Evolutionary conservation across 2,329 filamentous ascomycete genomes (phyloP), one percentile per base, ranked within the genome.

Genomic region (Phoma sp.): DNA sequence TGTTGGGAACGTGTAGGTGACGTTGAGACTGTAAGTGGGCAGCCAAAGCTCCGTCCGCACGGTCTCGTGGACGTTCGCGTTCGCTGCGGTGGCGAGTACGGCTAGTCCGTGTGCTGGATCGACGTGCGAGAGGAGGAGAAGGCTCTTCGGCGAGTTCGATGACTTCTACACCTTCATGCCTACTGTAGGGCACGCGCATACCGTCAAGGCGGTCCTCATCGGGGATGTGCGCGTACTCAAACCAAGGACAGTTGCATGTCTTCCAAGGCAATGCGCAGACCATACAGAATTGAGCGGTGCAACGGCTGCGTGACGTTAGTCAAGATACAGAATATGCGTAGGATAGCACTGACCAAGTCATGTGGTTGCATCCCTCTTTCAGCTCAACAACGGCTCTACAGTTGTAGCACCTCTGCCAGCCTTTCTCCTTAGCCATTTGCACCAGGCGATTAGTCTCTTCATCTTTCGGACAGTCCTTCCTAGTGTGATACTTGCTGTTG

Each of bases 231-330:
- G 67, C 82, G 65, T 87, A 85, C 70, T 87, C 90, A 79, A 93
- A 92, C 86, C 87, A 91, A 0, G 90, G 88, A 63, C 92, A 96
- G 48, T 90, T 86, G 69, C 92, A 96, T 1, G 82, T 87, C 76
- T 91, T 94, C 91, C 92, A 96, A 65, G 89, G 89, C 29, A 80
- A 72, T 21, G 90, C 92, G 70, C 92, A 96, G 24, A 91, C 83
- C 85, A 95, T 92, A 77, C 92, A 96, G 69, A 96, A 96, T 65
- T 96, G 85, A 25, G 90, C 90, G 49, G 85, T 88, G 69, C 92
- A 96, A 51, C 87, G 89, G 72, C 88, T 87, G 71, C 58, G 25
- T 43, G 49, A 43, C 32, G 53, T 63, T 41, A 69, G 68, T 41
- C 22, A 12, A 41, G 12, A 37, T 49, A 36, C 6, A 27, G 19